Base-by-base conservation (phyloP, 2,329 filamentous ascomycete species). In the Trichoderma gracile region DNA sequence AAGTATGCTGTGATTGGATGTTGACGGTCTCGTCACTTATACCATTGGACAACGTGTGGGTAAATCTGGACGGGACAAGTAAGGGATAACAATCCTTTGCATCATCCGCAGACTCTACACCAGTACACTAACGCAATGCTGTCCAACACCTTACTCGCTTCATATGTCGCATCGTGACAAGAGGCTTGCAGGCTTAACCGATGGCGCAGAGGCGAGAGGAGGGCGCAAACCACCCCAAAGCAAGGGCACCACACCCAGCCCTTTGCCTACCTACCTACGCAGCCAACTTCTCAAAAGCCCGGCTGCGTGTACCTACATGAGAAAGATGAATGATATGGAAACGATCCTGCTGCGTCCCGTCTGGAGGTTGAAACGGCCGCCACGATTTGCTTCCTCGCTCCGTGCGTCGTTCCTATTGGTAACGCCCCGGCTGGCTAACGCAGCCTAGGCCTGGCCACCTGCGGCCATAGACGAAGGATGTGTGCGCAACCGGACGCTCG, bases 401-500 rank as follows among this genome's bases (percentile, higher is more conserved):
- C 45, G 42, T 42, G 23, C 45, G 27, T 23, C 33, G 30, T 50
- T 49, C 45, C 56, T 49, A 59, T 59, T 59, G 56, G 57, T 30
- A 21, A 43, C 10, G 46, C 6, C 6, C 17, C 30, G n/a, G 46
- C 23, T 60, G 47, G 57, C 57, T 52, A 60, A 60, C 23, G 57
- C 23, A 42, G 46, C 12, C 46, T 60, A 52, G 40, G n/a, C 57
- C 47, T 47, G 8, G 33, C 46, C 7, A 9, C 42, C 25, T 45
- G 57, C 54, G 23, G 23, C n/a, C 38, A 14, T 23, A 27, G 14
- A 53, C n/a, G 47, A 52, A 21, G 47, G 43, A 43, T 43, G n/a
- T 38, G 57, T 45, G 57, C 57, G 25, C 57, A 33, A 33, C 57
- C 57, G 52, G 50, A 61, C 47, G 57, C 38, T 52, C 47, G 57